Evolutionary conservation across 1,139 yeast species (phyloP).

Genomic region (Schwanniomyces etchellsii): DNA sequence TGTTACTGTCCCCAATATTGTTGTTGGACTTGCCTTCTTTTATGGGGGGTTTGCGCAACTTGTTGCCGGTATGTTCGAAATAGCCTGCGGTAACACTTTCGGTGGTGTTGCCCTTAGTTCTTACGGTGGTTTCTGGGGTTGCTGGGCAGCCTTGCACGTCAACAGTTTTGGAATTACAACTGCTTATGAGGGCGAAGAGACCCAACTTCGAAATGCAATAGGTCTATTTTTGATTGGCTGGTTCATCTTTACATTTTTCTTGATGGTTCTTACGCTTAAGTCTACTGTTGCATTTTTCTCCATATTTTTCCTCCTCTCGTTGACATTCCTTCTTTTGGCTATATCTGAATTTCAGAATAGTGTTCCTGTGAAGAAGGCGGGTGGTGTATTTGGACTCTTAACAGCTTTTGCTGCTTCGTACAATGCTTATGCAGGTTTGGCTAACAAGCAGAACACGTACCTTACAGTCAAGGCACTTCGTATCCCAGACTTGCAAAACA

Average conservation of each 20-base stretch:
- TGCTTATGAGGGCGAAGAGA: slow-evolving; percentile 42
- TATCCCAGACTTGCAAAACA: slow-evolving; percentile 35
- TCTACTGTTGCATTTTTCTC: slow-evolving; percentile 74
- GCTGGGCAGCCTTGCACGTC: slow-evolving; percentile 69
- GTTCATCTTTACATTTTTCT: slow-evolving; percentile 71
- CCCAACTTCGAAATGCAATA: slow-evolving; percentile 41
- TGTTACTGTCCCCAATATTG: slow-evolving; percentile 27
- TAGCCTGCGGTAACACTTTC: slow-evolving; percentile 77
- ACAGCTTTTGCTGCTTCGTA: slow-evolving; percentile 84
- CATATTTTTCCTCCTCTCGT: slow-evolving; percentile 56
- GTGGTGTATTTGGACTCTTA: slow-evolving; percentile 75
- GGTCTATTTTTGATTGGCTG: slow-evolving; percentile 77
- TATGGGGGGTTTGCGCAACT: slow-evolving; percentile 81
- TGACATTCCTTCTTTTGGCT: slow-evolving; percentile 65
- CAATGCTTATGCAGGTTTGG: slow-evolving; percentile 88
- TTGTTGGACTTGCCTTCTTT: slow-evolving; percentile 69
- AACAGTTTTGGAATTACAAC: slow-evolving; percentile 67
- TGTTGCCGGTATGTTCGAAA: slow-evolving; percentile 73
- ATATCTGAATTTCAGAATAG: slow-evolving; percentile 43
- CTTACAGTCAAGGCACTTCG: slow-evolving; percentile 49
- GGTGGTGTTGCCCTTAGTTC: slow-evolving; percentile 84
- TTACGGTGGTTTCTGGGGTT: slow-evolving; percentile 87
- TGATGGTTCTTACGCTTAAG: slow-evolving; percentile 63
- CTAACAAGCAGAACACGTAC: slow-evolving; percentile 66
- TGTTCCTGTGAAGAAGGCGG: slow-evolving; percentile 49